Base-by-base conservation (phyloP, 441 rosid species). In the Populus trichocarpa region DNA sequence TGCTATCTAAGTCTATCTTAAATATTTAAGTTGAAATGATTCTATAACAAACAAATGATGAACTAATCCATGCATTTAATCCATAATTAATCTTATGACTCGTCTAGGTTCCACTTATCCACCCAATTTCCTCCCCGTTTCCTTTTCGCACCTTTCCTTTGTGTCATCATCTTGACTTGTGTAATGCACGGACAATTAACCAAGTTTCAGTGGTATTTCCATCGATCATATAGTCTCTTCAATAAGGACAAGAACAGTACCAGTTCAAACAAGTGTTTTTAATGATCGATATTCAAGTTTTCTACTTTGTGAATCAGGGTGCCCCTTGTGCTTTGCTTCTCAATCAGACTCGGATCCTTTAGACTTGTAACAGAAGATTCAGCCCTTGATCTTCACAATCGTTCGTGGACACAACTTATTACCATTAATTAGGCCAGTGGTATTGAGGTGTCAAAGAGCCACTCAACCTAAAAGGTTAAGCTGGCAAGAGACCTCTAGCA, bases 151-250 rank as follows among this genome's bases (percentile, higher is more conserved):
- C 8, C 5, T 18, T 46, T 30, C 66, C 40, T 35, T 18, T 20
- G 30, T 70, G 38, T 18, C 33, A 69, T 38, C 69, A 61, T 66
- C 70, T 75, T 75, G 76, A 68, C 73, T 69, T 69, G 61, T 59
- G 8, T 16, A 35, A 8, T 68, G 50, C 66, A 57, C 64, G 26
- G 74, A 77, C 63, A 77, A 76, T 36, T 70, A 25, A 70, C 18
- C 20, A 75, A 75, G 14, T 8, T 59, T 69, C 69, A 36, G 16
- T 25, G 36, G 14, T 53, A 8, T 16, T 59, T 33, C 16, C 57
- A 13, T 10, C 14, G 50, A 57, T 38, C 38, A 23, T 74, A 46
- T 2, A 30, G n/a, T 26, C 71, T 75, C 30, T 66, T 40, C n/a
- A 2, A 74, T 20, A 33, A 75, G 22, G 14, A 61, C 59, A 67